Evolutionary conservation across 805 yeast genomes (phyloP), one percentile per base, ranked within the genome.

Genomic region (Candida dajiaensis): DNA sequence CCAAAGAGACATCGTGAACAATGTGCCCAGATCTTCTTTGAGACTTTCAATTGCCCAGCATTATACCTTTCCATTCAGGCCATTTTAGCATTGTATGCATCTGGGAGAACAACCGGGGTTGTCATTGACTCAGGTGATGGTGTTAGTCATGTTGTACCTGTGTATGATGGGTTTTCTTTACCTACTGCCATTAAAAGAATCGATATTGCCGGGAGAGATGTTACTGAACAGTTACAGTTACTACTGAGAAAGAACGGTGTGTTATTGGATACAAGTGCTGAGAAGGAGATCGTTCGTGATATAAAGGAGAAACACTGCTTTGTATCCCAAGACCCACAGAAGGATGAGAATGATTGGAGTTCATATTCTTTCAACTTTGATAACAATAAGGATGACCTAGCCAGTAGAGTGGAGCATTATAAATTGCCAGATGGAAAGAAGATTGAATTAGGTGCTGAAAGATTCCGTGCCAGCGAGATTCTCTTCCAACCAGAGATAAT

Each of bases 101-200:
- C 87, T 6, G 98, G 97, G 0, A 70, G 88, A 53, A 90, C 97
- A 8, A 89, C 96, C 0, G 98, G 97, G 1, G 77, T 88, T 35
- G 95, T 88, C 3, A 59, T 92, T 12, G 97, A 90, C 59, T 77
- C 84, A n/a, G 97, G 97, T 6, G 97, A 90, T 63, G 97, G 97
- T 5, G 95, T 89, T 22, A 77, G 86, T 36, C 90, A 86, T 58
- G 74, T 85, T 9, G 95, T 89, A 2, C 97, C 97, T 0, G 88
- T 92, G 0, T 92, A 80, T 64, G 89, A 89, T 50, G 98, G 98
- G 6, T 90, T 88, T 63, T 73, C 90, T 12, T 62, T 90, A 15
- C 82, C 90, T 0, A 72, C 82, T 2, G 80, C 90, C 3, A 79
- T 87, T 21, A 77, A 78, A 62, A 66, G 97, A 45, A 71, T 85